Base-by-base conservation (phyloP, 306 rosid genomes). In the Trifolium dubium region DNA sequence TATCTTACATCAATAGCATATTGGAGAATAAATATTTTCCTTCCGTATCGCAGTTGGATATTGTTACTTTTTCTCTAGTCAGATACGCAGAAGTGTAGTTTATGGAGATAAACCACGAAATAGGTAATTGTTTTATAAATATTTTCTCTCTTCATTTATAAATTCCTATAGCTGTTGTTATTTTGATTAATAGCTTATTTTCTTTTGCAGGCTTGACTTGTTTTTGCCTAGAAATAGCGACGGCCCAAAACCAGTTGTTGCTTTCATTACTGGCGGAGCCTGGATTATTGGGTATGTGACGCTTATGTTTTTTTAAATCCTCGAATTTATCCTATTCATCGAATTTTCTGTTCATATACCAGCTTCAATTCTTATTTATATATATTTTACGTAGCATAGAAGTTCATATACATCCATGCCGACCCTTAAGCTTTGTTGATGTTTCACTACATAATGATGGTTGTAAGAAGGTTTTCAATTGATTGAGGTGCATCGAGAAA, bases 251-350 rank as follows among this genome's bases (percentile, higher is more conserved):
- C 96, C 98, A 47, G 98, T 93, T 67, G 84, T 93, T 80, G 97
- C 92, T 59, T 89, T 93, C 84, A 61, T 93, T 76, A 93, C 96
- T 63, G 98, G 97, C 64, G 97, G 98, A 74, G 98, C 98, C 77
- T 93, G 98, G 98, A 89, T 91, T 85, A 89, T 93, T 41, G 98
- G 98, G 98, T 93, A 83, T 74, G 90, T 81, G 72, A 72, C 43
- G 60, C 53, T 39, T 59, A 5, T 15, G n/a, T 17, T 74, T 55
- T n/a, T 47, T 53, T 50, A 37, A n/a, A n/a, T 50, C 51, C 40
- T 46, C 31, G 74, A 40, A 53, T 72, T 60, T 31, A 30, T 63
- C 75, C 40, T 77, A 50, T 35, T 39, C 41, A 5, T 62, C 15
- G 47, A 53, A 72, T 60, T 61, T 31, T 72, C 53, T 68, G 69